phyloP scores from a whole-genome alignment of 1,284 basidiomycete genomes.

The Ustilago trichophora region DNA sequence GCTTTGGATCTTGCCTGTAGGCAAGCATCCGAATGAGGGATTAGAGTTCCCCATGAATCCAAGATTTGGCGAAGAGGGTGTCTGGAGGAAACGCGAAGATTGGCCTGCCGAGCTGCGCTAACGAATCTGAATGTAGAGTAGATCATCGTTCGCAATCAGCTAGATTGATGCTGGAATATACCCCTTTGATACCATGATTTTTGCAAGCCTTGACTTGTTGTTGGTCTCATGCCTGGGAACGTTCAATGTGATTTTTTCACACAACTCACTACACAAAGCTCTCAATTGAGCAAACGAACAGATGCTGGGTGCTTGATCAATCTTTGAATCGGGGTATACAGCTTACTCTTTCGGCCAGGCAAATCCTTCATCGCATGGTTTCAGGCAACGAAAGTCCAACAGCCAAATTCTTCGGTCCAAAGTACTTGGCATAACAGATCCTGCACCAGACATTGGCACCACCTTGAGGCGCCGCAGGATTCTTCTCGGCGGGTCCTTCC shows the following conservation, averaged over 20 bases:
- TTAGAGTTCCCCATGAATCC: conserved; percentile 42
- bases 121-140: background rate
- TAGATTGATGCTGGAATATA: conserved; percentile 6
- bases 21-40: conserved; percentile 25
- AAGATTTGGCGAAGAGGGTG: conserved; percentile 26
- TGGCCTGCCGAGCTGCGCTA: conserved; percentile 30
- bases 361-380: conserved; percentile 20
- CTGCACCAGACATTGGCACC: conserved; percentile 60
- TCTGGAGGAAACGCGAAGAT: conserved; percentile 18
- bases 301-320: too few relatives aligned
- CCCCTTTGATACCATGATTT: too few relatives aligned
- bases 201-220: too few relatives aligned
- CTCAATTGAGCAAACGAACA: too few relatives aligned
- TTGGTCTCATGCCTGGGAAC: too few relatives aligned
- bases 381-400: conserved; percentile 47
- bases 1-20: conserved; percentile 28
- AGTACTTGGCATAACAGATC: conserved; percentile 61
- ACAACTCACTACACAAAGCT: too few relatives aligned
- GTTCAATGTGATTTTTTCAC: too few relatives aligned
- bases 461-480: conserved; percentile 10
- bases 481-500: conserved; percentile 52
- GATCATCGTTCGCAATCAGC: background rate
- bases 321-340: too few relatives aligned
- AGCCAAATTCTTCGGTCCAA: conserved; percentile 46
- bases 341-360: too few relatives aligned